A percentile compares a stretch with the other conserved stretches of the same genome.
These are phyloP conservation scores for Colletotrichum orbiculare DNA, from an alignment of 2,329 filamentous ascomycete species.

Conservation along the genomic window DNA sequence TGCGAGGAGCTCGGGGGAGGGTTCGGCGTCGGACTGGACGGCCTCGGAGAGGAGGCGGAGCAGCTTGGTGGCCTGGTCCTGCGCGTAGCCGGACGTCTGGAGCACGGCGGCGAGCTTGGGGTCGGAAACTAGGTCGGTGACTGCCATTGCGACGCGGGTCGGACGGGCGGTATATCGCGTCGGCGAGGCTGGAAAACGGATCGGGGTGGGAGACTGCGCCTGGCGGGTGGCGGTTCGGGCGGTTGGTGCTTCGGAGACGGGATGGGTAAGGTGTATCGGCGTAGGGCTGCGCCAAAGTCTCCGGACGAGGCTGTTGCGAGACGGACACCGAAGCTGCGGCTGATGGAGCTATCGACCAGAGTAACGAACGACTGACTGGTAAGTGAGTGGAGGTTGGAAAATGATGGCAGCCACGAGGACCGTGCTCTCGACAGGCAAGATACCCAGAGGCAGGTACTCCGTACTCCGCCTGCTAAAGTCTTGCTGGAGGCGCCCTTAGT, in stretches of 20 bases:
- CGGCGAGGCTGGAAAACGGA: slow-evolving; percentile 15
- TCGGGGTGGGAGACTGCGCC: too few species aligned
- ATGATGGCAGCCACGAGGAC: slow-evolving; percentile 10
- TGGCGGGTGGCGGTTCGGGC: slow-evolving; percentile 1
- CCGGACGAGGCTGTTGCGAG: not conserved
- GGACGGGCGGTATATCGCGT: not conserved
- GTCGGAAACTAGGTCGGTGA: slow-evolving; percentile 54
- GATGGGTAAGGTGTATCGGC: not conserved
- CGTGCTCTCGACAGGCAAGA: not conserved
- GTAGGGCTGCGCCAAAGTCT: not conserved
- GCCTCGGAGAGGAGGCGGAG: slow-evolving; percentile 62
- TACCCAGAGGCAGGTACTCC: not conserved
- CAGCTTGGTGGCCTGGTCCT: slow-evolving; percentile 76
- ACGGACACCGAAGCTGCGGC: not conserved
- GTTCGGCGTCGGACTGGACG: slow-evolving; percentile 55
- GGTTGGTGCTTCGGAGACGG: slow-evolving; percentile 2
- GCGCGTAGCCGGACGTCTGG: slow-evolving; percentile 77
- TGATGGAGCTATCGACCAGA: not conserved
- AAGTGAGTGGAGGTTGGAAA: slow-evolving; percentile 11
- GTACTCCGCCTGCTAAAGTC: not conserved
- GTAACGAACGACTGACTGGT: not conserved
- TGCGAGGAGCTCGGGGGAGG: slow-evolving; percentile 61
- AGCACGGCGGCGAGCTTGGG: slow-evolving; percentile 73
- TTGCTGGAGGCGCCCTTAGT: not conserved
- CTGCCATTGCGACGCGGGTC: slow-evolving; percentile 45